Evolutionary conservation across 768 basidiomycete genomes (phyloP).

Genomic region (Collybia mongolica): DNA sequence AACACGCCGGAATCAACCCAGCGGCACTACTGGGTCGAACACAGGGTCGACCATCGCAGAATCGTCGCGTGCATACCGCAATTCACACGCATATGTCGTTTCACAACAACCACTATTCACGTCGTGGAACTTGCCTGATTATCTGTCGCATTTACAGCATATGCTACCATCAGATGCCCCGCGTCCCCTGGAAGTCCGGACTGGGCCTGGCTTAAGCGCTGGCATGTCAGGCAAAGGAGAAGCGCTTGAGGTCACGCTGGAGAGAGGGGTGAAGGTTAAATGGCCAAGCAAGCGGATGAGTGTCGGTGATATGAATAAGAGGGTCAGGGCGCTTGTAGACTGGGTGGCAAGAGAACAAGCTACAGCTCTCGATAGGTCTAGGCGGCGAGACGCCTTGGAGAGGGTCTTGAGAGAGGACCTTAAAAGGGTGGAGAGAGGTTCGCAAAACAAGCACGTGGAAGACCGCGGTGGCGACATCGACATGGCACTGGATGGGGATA

Average conservation of each 20-base stretch:
- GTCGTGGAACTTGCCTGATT: conserved; percentile 92
- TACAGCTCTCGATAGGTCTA: conserved; percentile 65
- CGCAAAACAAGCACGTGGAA: conserved; percentile 3
- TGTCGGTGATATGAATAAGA: conserved; percentile 97
- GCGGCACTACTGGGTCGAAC: conserved; percentile 33
- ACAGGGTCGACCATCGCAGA: conserved; percentile 40
- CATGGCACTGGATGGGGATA: conserved; percentile 16
- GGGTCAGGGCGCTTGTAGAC: conserved; percentile 85
- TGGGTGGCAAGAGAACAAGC: conserved; percentile 93
- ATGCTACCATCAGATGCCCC: conserved; percentile 80
- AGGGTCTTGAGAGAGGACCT: conserved; percentile 42
- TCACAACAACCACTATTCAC: conserved; percentile 79
- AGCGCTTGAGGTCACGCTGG: conserved; percentile 58
- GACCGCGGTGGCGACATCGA: conserved; percentile 5
- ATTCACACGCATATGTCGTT: conserved; percentile 77
- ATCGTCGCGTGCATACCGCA: conserved; percentile 67
- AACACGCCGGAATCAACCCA: conserved; percentile 47
- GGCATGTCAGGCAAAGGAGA: conserved; percentile 39
- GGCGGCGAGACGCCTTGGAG: conserved; percentile 67
- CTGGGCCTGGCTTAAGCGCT: conserved; percentile 25
- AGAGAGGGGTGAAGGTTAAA: conserved; percentile 83
- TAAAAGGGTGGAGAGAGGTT: neutral
- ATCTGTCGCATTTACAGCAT: conserved; percentile 81
- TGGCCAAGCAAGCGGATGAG: conserved; percentile 96
- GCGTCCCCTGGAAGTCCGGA: conserved; percentile 70